Conservation (phyloP, 495 filamentous ascomycete species). For the Lasiosphaeria miniovina region DNA sequence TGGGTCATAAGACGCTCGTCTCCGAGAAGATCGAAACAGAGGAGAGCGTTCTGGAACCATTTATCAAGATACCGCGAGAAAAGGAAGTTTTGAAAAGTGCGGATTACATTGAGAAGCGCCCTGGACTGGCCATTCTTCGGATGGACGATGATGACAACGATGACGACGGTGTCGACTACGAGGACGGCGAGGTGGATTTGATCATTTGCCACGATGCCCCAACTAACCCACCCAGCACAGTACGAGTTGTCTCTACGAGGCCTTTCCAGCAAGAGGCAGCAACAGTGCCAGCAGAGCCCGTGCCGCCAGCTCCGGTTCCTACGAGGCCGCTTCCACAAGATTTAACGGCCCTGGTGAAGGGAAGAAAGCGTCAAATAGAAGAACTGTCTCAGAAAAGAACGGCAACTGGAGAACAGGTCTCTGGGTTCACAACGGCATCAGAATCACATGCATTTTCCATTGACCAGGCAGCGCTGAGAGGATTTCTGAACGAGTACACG, state of each 20-base stretch:
- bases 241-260: no score
- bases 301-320: no score
- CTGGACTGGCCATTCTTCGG: conserved; percentile 51
- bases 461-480: conserved; percentile 1
- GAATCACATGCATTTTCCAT: not conserved
- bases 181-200: not conserved
- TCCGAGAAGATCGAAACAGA: conserved; percentile 35
- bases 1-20: conserved; percentile 28
- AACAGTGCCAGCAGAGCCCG: no score
- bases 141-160: conserved; percentile 47
- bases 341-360: conserved; percentile 14
- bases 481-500: conserved; percentile 15
- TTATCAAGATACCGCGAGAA: conserved; percentile 23
- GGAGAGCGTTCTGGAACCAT: conserved; percentile 8
- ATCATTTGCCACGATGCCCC: not conserved
- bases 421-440: not conserved
- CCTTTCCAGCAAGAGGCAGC: no score
- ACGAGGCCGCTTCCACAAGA: conserved; percentile 2
- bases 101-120: conserved; percentile 50
- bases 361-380: conserved; percentile 19
- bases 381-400: conserved; percentile 6
- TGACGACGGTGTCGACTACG: conserved; percentile 27
- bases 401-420: no score
- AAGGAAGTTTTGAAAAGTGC: conserved; percentile 34
- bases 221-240: not conserved